A percentile compares a stretch with the other conserved stretches of the same genome.
These are phyloP conservation scores for Colletotrichum tropicicola DNA, from an alignment of 2,329 filamentous ascomycete genomes.

Conservation along the genomic window DNA sequence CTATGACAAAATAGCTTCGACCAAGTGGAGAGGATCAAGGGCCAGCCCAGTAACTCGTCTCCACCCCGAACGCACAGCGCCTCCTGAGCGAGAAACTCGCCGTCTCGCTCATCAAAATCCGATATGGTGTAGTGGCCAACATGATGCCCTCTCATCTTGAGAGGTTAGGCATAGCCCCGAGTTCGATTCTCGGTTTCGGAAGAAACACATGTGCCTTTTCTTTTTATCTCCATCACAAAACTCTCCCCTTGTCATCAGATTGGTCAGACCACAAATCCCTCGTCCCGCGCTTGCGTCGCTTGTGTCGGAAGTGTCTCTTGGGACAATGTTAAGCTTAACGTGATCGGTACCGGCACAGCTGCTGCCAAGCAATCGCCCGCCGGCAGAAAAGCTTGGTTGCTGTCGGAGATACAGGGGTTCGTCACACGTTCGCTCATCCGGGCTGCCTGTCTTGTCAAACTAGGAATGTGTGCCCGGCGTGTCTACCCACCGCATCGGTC, in stretches of 20 bases:
- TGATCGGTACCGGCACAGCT: too few relatives aligned
- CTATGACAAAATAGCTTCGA: too few relatives aligned
- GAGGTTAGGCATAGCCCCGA: conserved; percentile 28
- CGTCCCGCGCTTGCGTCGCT: neutral
- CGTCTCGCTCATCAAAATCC: accelerated
- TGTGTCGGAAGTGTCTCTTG: neutral
- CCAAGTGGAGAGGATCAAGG: neutral
- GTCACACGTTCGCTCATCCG: neutral
- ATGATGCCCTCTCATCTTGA: conserved; percentile 26
- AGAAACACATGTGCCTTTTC: neutral
- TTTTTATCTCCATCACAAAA: neutral
- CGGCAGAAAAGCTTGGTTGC: conserved; percentile 5
- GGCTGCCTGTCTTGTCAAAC: too few relatives aligned
- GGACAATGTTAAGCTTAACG: neutral
- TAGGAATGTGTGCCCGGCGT: neutral
- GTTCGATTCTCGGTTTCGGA: conserved; percentile 30
- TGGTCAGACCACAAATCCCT: neutral
- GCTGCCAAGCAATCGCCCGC: neutral
- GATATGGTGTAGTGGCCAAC: conserved; percentile 31
- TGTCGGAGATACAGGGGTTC: conserved; percentile 1
- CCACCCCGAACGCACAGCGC: neutral
- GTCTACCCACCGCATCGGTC: neutral
- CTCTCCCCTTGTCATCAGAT: neutral
- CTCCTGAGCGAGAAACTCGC: accelerated
- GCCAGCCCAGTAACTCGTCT: neutral